Conservation (phyloP, 306 rosid species). For the Rosa multiflora region DNA sequence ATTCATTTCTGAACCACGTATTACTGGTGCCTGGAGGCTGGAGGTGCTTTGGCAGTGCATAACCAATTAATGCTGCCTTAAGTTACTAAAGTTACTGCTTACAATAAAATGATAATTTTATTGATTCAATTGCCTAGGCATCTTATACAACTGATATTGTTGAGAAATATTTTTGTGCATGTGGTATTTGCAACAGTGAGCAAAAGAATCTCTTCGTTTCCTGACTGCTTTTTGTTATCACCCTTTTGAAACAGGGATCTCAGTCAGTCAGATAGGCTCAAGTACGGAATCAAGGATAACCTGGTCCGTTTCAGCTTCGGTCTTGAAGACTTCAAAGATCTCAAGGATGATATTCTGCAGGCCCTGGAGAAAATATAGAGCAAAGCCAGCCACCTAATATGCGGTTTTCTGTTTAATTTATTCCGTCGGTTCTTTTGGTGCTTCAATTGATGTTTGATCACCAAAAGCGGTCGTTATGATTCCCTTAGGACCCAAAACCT, state of each 20-base stretch:
- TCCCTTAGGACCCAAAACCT: background rate
- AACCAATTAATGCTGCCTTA: background rate
- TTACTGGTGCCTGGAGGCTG: background rate
- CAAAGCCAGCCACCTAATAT: background rate
- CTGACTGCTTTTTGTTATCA: background rate
- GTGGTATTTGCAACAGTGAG: background rate
- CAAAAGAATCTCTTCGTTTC: background rate
- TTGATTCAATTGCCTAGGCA: background rate
- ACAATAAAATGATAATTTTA: background rate
- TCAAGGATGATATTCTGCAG: conserved; percentile 68
- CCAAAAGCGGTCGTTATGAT: background rate
- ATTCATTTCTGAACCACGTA: background rate
- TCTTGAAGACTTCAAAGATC: conserved; percentile 68
- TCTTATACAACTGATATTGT: background rate
- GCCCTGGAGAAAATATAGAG: conserved; percentile 61
- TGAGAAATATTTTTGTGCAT: background rate
- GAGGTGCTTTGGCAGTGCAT: background rate
- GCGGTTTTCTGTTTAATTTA: conserved; percentile 15
- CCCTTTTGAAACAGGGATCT: conserved; percentile 69
- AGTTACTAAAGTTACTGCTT: background rate
- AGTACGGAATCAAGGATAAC: conserved; percentile 80
- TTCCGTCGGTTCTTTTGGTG: background rate
- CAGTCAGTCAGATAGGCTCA: conserved; percentile 58
- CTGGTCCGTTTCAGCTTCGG: conserved; percentile 98
- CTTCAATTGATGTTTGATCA: conserved; percentile 10